phyloP scores from a whole-genome alignment of 352 stramenopile species.

The Phytophthora capsici region DNA sequence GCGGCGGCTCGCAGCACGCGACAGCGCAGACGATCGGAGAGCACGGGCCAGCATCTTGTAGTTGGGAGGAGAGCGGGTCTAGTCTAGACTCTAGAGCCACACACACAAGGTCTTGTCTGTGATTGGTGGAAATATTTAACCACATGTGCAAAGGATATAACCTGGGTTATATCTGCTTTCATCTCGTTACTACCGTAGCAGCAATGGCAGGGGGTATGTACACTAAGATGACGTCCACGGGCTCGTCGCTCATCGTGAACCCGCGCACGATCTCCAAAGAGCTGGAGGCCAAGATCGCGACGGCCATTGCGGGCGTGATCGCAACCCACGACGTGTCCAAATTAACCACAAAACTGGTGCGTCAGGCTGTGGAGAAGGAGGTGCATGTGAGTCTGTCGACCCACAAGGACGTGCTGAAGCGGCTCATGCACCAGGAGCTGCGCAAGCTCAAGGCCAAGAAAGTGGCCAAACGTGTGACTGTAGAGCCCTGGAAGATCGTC shows the following conservation, averaged over 20 bases:
- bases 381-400: constrained; percentile 86
- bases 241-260: constrained; percentile 74
- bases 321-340: constrained; percentile 68
- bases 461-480: constrained; percentile 59
- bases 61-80: constrained; percentile 11
- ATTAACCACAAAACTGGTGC: constrained; percentile 82
- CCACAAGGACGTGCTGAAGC: constrained; percentile 91
- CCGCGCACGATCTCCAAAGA: constrained; percentile 84
- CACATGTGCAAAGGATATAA: constrained; percentile 1
- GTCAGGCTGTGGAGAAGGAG: constrained; percentile 85
- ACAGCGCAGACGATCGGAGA: constrained; percentile 40
- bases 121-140: constrained; percentile 20
- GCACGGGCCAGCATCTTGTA: constrained; percentile 50
- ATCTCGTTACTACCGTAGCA: no score
- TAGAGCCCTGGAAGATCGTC: constrained; percentile 69
- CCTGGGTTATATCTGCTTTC: constrained; percentile 2
- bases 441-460: constrained; percentile 80
- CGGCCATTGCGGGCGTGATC: constrained; percentile 73
- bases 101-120: constrained; percentile 7
- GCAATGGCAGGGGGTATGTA: constrained; percentile 68
- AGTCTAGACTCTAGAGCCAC: constrained; percentile 16
- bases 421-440: constrained; percentile 87
- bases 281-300: constrained; percentile 80
- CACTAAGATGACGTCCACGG: constrained; percentile 78
- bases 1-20: constrained; percentile 42